Evolutionary conservation across 2,329 filamentous ascomycete species (phyloP).

Genomic region (Claviceps monticola): DNA sequence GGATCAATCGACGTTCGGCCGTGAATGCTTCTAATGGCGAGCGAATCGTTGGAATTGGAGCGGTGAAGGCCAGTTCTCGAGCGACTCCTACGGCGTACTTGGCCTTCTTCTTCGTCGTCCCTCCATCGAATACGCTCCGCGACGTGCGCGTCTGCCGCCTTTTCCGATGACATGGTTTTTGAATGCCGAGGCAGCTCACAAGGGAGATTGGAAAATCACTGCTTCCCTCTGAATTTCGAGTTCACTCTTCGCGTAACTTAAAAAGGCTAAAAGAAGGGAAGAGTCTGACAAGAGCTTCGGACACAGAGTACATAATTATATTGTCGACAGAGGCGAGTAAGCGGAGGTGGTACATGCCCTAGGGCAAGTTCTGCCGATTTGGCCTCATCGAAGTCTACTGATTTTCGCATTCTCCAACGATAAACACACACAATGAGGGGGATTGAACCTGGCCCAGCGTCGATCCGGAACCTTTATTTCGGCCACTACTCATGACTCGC

Average conservation of each 20-base stretch:
- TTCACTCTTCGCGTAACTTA: no score
- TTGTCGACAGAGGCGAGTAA: no score
- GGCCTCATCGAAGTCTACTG: neutral
- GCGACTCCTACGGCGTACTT: slow-evolving; percentile 9
- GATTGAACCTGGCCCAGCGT: neutral
- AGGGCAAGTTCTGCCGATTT: neutral
- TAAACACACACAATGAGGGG: neutral
- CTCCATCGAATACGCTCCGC: slow-evolving; percentile 22
- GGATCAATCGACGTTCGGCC: slow-evolving; percentile 16
- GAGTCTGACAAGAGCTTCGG: no score
- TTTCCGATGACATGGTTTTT: slow-evolving; percentile 7
- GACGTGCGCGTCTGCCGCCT: slow-evolving; percentile 5
- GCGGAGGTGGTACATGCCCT: no score
- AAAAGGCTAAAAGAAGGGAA: no score
- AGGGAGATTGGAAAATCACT: neutral
- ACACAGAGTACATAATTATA: no score
- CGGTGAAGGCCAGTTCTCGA: slow-evolving; percentile 8
- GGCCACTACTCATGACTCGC: slow-evolving; percentile 3
- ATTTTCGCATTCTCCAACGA: neutral
- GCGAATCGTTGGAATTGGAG: slow-evolving; percentile 20
- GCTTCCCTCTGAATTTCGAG: neutral
- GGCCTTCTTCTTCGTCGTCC: slow-evolving; percentile 21
- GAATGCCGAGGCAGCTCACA: neutral
- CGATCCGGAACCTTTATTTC: slow-evolving; percentile 5
- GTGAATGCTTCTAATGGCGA: slow-evolving; percentile 27